phyloP scores from a whole-genome alignment of 495 filamentous ascomycete genomes.

The Daldinia concentrica region DNA sequence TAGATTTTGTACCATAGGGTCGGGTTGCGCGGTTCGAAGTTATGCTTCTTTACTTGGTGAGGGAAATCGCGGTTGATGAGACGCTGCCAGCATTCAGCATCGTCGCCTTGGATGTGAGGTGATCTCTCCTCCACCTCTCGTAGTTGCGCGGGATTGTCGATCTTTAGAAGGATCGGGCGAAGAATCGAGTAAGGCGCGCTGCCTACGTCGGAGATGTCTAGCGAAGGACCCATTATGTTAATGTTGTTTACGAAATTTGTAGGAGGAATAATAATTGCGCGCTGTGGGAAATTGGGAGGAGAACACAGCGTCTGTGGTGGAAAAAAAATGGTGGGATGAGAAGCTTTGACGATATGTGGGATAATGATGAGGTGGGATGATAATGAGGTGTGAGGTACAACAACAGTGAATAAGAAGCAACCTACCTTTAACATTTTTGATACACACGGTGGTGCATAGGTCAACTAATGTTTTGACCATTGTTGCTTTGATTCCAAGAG shows the following conservation, averaged over 20 bases:
- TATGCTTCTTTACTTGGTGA: slow-evolving; percentile 28
- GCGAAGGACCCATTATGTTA: slow-evolving; percentile 15
- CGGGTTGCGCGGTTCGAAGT: slow-evolving; percentile 46
- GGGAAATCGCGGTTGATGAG: slow-evolving; percentile 51
- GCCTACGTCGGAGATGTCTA: slow-evolving; percentile 43
- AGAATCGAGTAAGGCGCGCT: slow-evolving; percentile 23
- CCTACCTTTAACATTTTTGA: slow-evolving; percentile 46
- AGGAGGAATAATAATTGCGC: not conserved
- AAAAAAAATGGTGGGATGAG: not conserved
- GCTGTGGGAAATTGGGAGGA: not conserved
- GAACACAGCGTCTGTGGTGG: too few species aligned
- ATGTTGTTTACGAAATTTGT: slow-evolving; percentile 8
- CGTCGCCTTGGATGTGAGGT: slow-evolving; percentile 49
- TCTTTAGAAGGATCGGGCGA: slow-evolving; percentile 42
- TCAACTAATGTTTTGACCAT: slow-evolving; percentile 52
- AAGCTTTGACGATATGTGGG: not conserved
- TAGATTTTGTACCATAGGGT: slow-evolving; percentile 52
- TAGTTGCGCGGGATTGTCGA: slow-evolving; percentile 48
- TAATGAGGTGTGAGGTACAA: not conserved
- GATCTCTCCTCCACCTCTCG: slow-evolving; percentile 49
- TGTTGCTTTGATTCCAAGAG: slow-evolving; percentile 1
- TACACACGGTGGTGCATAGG: slow-evolving; percentile 43
- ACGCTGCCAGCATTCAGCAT: slow-evolving; percentile 49
- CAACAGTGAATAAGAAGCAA: not conserved
- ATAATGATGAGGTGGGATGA: not conserved